Evolutionary conservation across 192 early-diverging fungal genomes (phyloP).

Genomic region (Mortierella antarctica): DNA sequence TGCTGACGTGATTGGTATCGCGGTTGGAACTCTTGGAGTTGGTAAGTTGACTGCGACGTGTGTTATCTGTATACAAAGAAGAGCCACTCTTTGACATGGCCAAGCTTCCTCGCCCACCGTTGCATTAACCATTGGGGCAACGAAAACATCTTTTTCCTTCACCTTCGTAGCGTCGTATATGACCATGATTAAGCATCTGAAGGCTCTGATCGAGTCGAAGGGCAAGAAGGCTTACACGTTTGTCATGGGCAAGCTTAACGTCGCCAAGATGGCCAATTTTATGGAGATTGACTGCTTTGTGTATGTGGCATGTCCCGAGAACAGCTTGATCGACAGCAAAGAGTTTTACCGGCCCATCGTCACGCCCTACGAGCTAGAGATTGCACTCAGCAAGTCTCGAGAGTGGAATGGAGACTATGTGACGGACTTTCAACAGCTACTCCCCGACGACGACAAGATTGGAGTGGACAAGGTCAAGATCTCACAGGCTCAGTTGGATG

Average conservation of each 20-base stretch:
- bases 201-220: slow-evolving; percentile 74
- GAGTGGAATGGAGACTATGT: slow-evolving; percentile 82
- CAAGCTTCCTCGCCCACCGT: neutral
- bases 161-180: slow-evolving; percentile 76
- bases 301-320: slow-evolving; percentile 94
- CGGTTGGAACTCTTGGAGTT: slow-evolving; percentile 94
- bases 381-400: slow-evolving; percentile 75
- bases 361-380: slow-evolving; percentile 91
- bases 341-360: slow-evolving; percentile 95
- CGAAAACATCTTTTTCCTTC: neutral
- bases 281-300: slow-evolving; percentile 95
- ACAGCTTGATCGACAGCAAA: slow-evolving; percentile 88
- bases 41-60: slow-evolving; percentile 61
- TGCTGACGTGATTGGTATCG: slow-evolving; percentile 92
- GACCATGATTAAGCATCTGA: slow-evolving; percentile 82
- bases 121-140: neutral
- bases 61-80: neutral
- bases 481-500: slow-evolving; percentile 43
- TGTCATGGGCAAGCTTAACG: slow-evolving; percentile 94
- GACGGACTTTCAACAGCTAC: slow-evolving; percentile 71
- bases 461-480: slow-evolving; percentile 41
- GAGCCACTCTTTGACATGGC: neutral
- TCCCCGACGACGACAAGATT: slow-evolving; percentile 60
- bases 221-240: slow-evolving; percentile 89
- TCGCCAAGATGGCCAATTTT: slow-evolving; percentile 97